phyloP scores from a whole-genome alignment of 352 stramenopile genomes.

The Saprolegnia diclina region DNA sequence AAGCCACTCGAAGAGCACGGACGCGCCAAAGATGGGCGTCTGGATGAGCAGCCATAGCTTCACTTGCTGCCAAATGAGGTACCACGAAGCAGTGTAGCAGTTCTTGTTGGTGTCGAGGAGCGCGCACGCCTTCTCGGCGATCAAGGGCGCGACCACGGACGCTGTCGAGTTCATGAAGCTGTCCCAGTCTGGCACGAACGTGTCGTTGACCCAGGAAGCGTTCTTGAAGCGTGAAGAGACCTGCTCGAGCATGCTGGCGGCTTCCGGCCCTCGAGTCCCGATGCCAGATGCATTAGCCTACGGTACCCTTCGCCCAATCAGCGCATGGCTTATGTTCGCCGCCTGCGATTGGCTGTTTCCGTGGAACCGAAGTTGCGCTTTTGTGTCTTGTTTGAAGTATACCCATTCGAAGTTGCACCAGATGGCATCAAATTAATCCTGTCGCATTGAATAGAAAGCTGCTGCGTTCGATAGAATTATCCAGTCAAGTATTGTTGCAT shows the following conservation, averaged over 20 bases:
- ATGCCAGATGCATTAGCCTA: conserved; percentile 12
- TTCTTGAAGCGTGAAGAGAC: conserved; percentile 16
- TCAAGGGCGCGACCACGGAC: not conserved
- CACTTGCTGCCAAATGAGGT: conserved; percentile 73
- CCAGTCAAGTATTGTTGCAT: too few relatives aligned
- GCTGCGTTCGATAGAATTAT: too few relatives aligned
- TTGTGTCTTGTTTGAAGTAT: not conserved
- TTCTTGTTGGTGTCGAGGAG: conserved; percentile 46
- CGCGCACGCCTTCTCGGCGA: conserved; percentile 37
- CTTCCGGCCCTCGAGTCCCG: not conserved
- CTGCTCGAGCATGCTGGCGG: conserved; percentile 4
- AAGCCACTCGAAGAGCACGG: conserved; percentile 78
- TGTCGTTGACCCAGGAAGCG: conserved; percentile 23
- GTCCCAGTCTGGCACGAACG: conserved; percentile 14
- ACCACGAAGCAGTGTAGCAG: conserved; percentile 81
- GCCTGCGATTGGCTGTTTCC: not conserved
- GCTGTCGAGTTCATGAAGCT: conserved; percentile 7
- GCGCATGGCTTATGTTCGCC: not conserved
- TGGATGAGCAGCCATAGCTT: conserved; percentile 77
- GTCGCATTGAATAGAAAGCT: too few relatives aligned
- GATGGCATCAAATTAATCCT: too few relatives aligned
- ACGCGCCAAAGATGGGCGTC: conserved; percentile 54
- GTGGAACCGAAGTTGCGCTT: not conserved
- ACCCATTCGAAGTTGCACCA: not conserved
- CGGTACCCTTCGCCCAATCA: not conserved